phyloP scores from a whole-genome alignment of 768 basidiomycete species.

The Mycena maculata region DNA sequence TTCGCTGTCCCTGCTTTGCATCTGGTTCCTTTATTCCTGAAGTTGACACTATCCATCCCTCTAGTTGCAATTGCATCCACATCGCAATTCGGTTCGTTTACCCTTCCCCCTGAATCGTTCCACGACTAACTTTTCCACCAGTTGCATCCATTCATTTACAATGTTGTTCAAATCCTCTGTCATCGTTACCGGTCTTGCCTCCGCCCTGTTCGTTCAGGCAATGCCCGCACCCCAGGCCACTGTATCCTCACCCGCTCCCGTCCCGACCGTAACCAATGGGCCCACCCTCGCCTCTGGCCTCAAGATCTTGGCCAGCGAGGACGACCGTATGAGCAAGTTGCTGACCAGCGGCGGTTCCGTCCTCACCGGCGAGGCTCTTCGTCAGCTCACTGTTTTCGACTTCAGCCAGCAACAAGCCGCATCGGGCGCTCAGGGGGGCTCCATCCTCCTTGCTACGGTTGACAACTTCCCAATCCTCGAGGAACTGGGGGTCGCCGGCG shows the following conservation, averaged over 20 bases:
- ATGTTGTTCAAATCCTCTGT: not conserved
- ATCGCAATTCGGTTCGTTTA: too few relatives aligned
- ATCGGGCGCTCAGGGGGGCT: not conserved
- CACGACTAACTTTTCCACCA: too few relatives aligned
- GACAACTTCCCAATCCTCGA: conserved; percentile 14
- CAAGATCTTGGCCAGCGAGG: not conserved
- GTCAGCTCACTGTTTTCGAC: conserved; percentile 8
- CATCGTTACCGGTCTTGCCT: not conserved
- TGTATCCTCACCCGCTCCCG: not conserved
- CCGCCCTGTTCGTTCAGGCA: not conserved
- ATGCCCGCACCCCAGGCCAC: not conserved
- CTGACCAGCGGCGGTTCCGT: not conserved
- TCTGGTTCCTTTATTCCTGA: too few relatives aligned
- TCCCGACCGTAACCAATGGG: not conserved
- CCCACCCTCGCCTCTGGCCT: not conserved
- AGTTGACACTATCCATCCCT: too few relatives aligned
- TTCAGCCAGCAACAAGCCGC: conserved; percentile 4
- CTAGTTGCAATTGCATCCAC: too few relatives aligned
- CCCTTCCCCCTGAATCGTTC: too few relatives aligned
- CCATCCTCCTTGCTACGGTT: conserved; percentile 14
- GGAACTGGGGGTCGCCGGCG: not conserved
- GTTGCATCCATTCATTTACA: not conserved
- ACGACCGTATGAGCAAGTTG: conserved; percentile 1
- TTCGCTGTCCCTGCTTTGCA: too few relatives aligned
- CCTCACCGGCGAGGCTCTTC: conserved; percentile 1